Conservation (phyloP, 495 filamentous ascomycete genomes). For the Penicillium cosmopolitanum region DNA sequence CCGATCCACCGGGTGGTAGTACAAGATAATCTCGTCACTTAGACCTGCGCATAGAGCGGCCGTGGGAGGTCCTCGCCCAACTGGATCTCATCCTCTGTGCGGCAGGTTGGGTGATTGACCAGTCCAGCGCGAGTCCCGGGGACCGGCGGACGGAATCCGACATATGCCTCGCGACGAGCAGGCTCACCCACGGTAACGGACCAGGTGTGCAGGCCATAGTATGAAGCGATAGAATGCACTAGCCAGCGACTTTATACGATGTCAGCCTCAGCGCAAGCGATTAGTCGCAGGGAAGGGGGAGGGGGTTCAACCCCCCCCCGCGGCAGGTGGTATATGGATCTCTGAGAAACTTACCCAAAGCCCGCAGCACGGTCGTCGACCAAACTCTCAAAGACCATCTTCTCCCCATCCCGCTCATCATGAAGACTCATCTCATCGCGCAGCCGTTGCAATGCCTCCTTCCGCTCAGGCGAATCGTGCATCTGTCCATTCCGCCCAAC, state of each 20-base stretch:
- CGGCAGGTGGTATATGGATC: background rate
- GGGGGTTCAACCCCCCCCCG: background rate
- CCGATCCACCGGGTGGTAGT: too few relatives aligned
- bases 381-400: slow-evolving; percentile 77
- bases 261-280: too few relatives aligned
- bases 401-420: slow-evolving; percentile 61
- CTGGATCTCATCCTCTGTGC: slow-evolving; percentile 35
- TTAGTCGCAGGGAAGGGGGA: too few relatives aligned
- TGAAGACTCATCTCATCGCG: slow-evolving; percentile 46
- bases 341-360: slow-evolving; percentile 71
- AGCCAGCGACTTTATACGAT: slow-evolving; percentile 73
- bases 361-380: slow-evolving; percentile 73
- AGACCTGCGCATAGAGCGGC: slow-evolving; percentile 66
- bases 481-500: slow-evolving; percentile 77
- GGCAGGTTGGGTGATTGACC: slow-evolving; percentile 33
- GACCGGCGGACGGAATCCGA: slow-evolving; percentile 64
- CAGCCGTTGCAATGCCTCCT: slow-evolving; percentile 33
- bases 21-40: slow-evolving; percentile 1
- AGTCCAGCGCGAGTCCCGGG: slow-evolving; percentile 33
- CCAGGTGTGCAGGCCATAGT: slow-evolving; percentile 89
- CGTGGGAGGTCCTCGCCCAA: slow-evolving; percentile 56
- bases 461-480: slow-evolving; percentile 60
- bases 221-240: slow-evolving; percentile 87
- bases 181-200: slow-evolving; percentile 78
- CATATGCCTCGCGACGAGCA: slow-evolving; percentile 81